phyloP scores from a whole-genome alignment of 208 protist genomes.

The Wallacemonas sp. region DNA sequence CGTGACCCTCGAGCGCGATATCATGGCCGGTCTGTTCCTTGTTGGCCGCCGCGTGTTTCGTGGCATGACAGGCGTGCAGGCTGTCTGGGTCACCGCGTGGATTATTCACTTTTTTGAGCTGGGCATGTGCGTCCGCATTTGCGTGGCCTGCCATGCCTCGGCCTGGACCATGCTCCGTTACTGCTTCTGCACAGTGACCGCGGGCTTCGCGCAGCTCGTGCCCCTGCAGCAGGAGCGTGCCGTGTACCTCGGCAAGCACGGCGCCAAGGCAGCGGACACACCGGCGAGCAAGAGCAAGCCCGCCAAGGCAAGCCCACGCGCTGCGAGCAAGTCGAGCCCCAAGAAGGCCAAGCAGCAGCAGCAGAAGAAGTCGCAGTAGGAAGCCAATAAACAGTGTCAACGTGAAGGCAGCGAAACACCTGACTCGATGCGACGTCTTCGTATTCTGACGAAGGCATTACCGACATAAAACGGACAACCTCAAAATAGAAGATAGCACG shows the following conservation, averaged over 20 bases:
- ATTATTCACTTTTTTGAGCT: conserved; percentile 56
- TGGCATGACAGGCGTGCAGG: conserved; percentile 37
- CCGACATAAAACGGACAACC: too few relatives aligned
- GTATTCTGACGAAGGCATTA: too few relatives aligned
- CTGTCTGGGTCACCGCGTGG: conserved; percentile 44
- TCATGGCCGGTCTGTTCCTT: conserved; percentile 45
- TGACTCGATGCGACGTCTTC: too few relatives aligned
- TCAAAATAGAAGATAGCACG: too few relatives aligned
- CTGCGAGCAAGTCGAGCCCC: not conserved
- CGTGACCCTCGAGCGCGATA: conserved; percentile 43
- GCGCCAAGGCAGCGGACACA: not conserved
- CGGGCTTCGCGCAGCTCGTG: conserved; percentile 57
- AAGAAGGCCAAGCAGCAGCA: too few relatives aligned
- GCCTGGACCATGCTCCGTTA: conserved; percentile 29
- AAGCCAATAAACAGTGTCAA: too few relatives aligned
- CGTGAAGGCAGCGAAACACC: too few relatives aligned
- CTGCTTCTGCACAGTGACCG: conserved; percentile 38
- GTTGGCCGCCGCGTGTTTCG: conserved; percentile 33
- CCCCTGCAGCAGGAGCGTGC: conserved; percentile 36
- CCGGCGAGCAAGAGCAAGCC: conserved; percentile 4
- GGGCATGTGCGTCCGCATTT: conserved; percentile 52
- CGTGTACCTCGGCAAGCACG: conserved; percentile 23
- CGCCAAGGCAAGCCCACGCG: conserved; percentile 9
- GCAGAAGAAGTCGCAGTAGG: conserved; percentile 7
- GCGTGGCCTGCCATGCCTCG: conserved; percentile 39